Evolutionary conservation across 495 filamentous ascomycete species (phyloP), one percentile per base, ranked within the genome.

Genomic region (Wilcoxina mikolae): DNA sequence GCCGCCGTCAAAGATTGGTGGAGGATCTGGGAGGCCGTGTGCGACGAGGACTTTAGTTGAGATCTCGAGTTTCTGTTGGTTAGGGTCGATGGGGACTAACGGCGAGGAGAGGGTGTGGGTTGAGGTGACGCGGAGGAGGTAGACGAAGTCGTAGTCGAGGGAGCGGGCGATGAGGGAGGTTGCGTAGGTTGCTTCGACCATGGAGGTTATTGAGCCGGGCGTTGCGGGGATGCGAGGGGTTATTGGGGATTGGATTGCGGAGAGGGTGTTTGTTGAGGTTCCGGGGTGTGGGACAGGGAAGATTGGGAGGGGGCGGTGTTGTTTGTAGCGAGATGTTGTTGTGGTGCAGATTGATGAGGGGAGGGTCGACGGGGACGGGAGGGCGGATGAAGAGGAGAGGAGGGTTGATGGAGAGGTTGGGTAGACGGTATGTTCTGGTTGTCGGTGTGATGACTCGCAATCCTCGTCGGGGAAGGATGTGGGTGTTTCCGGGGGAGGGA

Each of bases 111-210:
- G 22, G 1, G 51, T 11, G 18, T 38, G 39, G n/a, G 56, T 47
- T n/a, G 58, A 58, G 33, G 54, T 56, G 11, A 68, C 60, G 12
- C 63, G 60, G 15, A 68, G 49, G 12, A 68, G 58, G 45, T 68
- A 68, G 0, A 68, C 64, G 28, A 68, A 58, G 46, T 68, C 67
- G 41, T 66, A 68, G 29, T 60, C 49, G 10, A 68, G 55, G 5
- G 54, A 65, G 12, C 60, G 62, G 28, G 66, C 67, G 42, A 68
- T 68, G 26, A 68, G 64, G 10, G 67, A 68, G 41, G 65, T 64
- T 7, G 66, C 64, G 27, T 65, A 68, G 15, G 54, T 57, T 33
- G 66, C 60, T 28, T 68, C 66, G 9, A 56, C 60, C 54, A 62
- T 59, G 3, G 51, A 57, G 23, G 62, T 66, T 35, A 65, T 64